These are phyloP conservation scores for Podaxis sp. DNA, from an alignment of 768 basidiomycete genomes.

Conservation along the genomic window DNA sequence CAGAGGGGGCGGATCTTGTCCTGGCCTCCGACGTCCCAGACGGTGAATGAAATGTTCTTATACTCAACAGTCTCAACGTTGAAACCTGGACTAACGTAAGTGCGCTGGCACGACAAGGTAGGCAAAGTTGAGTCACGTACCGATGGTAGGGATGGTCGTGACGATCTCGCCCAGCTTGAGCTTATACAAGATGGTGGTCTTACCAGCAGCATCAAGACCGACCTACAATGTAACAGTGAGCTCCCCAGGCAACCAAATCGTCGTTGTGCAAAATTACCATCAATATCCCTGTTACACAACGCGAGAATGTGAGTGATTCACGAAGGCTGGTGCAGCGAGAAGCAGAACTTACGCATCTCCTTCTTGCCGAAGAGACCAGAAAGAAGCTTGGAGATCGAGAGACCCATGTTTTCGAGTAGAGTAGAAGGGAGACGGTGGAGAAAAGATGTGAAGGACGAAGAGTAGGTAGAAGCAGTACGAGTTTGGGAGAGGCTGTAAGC, in stretches of 20 bases:
- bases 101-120: slow-evolving; percentile 17
- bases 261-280: slow-evolving; percentile 58
- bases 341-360: slow-evolving; percentile 89
- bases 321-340: slow-evolving; percentile 24
- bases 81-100: slow-evolving; percentile 68
- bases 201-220: slow-evolving; percentile 98
- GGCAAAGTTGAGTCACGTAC: slow-evolving; percentile 46
- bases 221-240: slow-evolving; percentile 52
- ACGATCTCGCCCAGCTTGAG: slow-evolving; percentile 99
- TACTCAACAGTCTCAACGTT: slow-evolving; percentile 99
- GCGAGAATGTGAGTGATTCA: slow-evolving; percentile 29
- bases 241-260: slow-evolving; percentile 21
- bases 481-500: slow-evolving; percentile 31
- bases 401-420: slow-evolving; percentile 62
- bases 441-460: slow-evolving; percentile 32
- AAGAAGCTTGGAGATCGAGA: slow-evolving; percentile 73
- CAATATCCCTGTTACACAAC: slow-evolving; percentile 76
- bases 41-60: slow-evolving; percentile 99
- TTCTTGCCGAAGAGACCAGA: slow-evolving; percentile 93
- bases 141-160: slow-evolving; percentile 99
- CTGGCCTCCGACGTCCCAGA: slow-evolving; percentile 99
- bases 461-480: slow-evolving; percentile 25
- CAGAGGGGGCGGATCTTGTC: slow-evolving; percentile 99
- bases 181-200: slow-evolving; percentile 98
- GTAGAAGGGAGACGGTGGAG: slow-evolving; percentile 32